A percentile compares a stretch with the other conserved stretches of the same genome.
These are phyloP conservation scores for Nitzschia inconspicua DNA, from an alignment of 108 stramenopile species.

Conservation along the genomic window DNA sequence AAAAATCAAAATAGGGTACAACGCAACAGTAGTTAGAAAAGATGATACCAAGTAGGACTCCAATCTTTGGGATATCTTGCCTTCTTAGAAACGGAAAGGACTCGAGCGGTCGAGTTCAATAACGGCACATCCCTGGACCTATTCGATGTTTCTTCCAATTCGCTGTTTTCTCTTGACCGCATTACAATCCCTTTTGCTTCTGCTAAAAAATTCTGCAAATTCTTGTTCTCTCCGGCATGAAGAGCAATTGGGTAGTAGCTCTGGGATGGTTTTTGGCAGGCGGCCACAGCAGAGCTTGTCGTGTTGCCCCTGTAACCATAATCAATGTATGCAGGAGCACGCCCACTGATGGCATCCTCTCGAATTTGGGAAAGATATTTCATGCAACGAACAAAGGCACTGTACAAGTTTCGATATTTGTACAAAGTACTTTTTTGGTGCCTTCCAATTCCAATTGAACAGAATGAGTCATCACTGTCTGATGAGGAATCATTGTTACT, in stretches of 20 bases:
- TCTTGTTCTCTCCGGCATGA: conserved; percentile 15
- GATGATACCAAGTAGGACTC: not conserved
- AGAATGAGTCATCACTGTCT: not conserved
- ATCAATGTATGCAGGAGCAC: conserved; percentile 23
- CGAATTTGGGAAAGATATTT: conserved; percentile 54
- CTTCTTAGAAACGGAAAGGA: not conserved
- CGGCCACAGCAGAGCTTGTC: no score
- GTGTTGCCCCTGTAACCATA: conserved; percentile 8
- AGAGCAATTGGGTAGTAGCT: no score
- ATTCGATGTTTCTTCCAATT: not conserved
- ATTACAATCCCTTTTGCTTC: conserved; percentile 3
- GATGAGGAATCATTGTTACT: not conserved
- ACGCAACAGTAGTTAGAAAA: not conserved
- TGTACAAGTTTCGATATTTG: conserved; percentile 67
- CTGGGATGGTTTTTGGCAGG: no score
- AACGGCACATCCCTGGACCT: not conserved
- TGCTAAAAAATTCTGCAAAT: conserved; percentile 17
- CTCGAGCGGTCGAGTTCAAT: not conserved
- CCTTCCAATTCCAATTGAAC: conserved; percentile 3
- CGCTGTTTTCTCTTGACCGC: not conserved
- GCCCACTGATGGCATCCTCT: conserved; percentile 22
- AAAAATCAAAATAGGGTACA: not conserved
- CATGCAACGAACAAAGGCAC: conserved; percentile 81
- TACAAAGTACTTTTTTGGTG: conserved; percentile 25
- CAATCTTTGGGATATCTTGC: not conserved